Conservation (phyloP, 2,329 filamentous ascomycete genomes). For the Clonostachys sp. region DNA sequence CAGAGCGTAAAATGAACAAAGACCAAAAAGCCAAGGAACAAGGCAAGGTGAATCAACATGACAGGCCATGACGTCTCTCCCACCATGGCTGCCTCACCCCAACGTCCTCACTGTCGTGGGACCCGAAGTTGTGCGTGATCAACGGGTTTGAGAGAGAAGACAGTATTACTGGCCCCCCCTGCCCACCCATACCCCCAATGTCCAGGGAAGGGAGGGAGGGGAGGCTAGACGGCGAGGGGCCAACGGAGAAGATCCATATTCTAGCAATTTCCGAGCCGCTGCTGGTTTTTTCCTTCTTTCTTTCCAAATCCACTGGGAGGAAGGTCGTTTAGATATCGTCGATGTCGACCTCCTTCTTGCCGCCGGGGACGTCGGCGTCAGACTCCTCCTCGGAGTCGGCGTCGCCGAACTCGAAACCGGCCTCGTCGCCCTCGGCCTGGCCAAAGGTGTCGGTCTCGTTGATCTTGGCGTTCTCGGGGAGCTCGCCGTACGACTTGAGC, state of each 20-base stretch:
- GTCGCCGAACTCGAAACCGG: constrained; percentile 98
- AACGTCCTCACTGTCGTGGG: constrained; percentile 39
- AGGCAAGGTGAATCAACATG: constrained; percentile 5
- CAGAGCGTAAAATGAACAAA: constrained; percentile 6
- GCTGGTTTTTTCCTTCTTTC: background rate
- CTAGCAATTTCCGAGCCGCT: too few species aligned
- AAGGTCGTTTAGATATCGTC: constrained; percentile 79
- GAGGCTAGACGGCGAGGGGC: background rate
- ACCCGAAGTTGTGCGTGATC: constrained; percentile 11
- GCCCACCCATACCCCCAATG: too few species aligned
- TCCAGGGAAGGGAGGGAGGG: constrained; percentile 2
- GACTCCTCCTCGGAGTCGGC: constrained; percentile 61
- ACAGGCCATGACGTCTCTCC: constrained; percentile 57
- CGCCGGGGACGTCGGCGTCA: constrained; percentile 46
- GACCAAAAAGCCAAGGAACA: constrained; percentile 6
- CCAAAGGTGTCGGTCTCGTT: constrained; percentile 97
- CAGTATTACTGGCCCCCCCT: constrained; percentile 38
- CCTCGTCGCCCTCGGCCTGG: constrained; percentile 89
- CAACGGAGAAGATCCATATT: too few species aligned
- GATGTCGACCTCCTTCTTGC: constrained; percentile 79
- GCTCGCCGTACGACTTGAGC: constrained; percentile 94
- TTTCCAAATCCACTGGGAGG: too few species aligned
- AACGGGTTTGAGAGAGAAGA: constrained; percentile 59
- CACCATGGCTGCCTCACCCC: constrained; percentile 37
- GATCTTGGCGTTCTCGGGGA: constrained; percentile 98